These are phyloP conservation scores for Dovyalis caffra DNA, from an alignment of 345 rosid species.

Conservation along the genomic window DNA sequence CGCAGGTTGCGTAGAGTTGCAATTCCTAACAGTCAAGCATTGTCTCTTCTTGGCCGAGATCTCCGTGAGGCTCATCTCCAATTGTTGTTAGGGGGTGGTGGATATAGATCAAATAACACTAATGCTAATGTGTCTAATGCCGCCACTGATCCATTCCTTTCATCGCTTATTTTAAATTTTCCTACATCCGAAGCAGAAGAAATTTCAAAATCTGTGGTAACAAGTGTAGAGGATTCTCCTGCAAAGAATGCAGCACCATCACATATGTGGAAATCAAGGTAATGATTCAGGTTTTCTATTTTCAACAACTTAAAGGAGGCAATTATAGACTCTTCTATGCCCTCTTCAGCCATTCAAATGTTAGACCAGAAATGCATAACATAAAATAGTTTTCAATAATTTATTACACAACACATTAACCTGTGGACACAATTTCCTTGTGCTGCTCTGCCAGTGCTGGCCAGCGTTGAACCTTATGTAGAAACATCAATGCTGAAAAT, in stretches of 20 bases:
- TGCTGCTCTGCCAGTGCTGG: not conserved
- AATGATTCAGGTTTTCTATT: not conserved
- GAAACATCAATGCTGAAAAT: not conserved
- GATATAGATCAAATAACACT: conserved; percentile 43
- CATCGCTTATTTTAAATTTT: conserved; percentile 53
- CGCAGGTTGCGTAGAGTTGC: conserved; percentile 58
- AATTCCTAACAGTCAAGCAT: conserved; percentile 54
- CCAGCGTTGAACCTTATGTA: not conserved
- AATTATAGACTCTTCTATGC: not conserved
- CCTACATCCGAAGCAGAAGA: conserved; percentile 53
- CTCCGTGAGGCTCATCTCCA: conserved; percentile 65
- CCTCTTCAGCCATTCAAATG: not conserved
- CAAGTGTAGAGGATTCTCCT: conserved; percentile 30
- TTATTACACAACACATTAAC: not conserved
- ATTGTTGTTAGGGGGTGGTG: conserved; percentile 56
- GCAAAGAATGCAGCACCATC: conserved; percentile 32
- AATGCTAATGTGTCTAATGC: conserved; percentile 43
- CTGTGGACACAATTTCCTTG: not conserved
- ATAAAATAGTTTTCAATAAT: not conserved
- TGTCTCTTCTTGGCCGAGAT: conserved; percentile 58
- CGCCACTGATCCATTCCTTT: conserved; percentile 53
- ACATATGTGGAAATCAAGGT: conserved; percentile 59
- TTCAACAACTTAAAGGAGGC: not conserved
- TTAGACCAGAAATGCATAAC: not conserved
- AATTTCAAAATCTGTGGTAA: conserved; percentile 43